Percentiles rank a stretch among this genome's conserved stretches.
phyloP scores from a whole-genome alignment of 192 early-diverging fungal genomes.

The Podila clonocystis region DNA sequence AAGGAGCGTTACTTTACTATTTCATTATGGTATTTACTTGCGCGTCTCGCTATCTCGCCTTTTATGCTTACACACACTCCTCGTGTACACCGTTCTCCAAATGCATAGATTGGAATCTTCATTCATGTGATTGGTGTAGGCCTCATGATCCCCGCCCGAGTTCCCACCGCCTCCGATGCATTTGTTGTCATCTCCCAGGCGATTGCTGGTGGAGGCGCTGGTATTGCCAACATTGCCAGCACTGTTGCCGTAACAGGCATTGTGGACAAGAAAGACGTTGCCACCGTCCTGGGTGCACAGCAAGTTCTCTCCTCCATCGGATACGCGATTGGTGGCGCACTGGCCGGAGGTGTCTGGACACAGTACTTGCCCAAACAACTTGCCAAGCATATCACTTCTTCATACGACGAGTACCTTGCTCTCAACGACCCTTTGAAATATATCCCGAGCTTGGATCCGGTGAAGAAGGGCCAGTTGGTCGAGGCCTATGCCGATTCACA shows the following conservation, averaged over 20 bases:
- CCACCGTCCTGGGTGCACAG: conserved; percentile 12
- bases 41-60: background rate
- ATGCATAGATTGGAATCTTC: conserved; percentile 7
- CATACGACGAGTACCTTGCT: background rate
- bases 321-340: conserved; percentile 10
- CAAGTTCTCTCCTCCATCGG: conserved; percentile 13
- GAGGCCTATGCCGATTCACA: background rate
- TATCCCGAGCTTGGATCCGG: conserved; percentile 1
- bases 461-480: background rate
- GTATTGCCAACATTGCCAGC: conserved; percentile 16
- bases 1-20: background rate
- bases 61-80: background rate
- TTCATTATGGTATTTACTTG: too few species aligned
- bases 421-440: background rate
- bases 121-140: conserved; percentile 15
- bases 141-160: conserved; percentile 15
- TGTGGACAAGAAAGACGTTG: conserved; percentile 13
- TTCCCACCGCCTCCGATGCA: conserved; percentile 4
- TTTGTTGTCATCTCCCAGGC: conserved; percentile 20
- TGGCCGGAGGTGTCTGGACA: conserved; percentile 1
- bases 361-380: background rate
- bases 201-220: conserved; percentile 6
- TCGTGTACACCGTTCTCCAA: background rate
- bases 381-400: background rate
- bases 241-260: conserved; percentile 9